Percentiles rank a stretch among this genome's conserved stretches.
Conservation (phyloP, 257 asterid species). For the Haberlea rhodopensis region DNA sequence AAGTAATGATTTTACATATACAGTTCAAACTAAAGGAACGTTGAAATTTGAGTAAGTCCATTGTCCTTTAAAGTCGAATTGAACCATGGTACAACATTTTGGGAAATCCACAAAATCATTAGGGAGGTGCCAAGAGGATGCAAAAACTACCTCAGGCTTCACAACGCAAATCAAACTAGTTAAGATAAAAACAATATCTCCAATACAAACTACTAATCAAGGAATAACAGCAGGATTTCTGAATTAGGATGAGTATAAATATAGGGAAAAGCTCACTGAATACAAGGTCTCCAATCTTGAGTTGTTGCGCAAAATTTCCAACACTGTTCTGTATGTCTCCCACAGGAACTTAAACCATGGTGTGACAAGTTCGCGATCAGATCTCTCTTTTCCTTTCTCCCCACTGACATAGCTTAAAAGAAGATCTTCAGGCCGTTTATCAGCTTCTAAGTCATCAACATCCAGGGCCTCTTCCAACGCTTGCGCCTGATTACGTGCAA, state of each 20-base stretch:
- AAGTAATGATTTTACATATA: not conserved
- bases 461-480: constrained; percentile 89
- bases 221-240: not conserved
- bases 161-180: not conserved
- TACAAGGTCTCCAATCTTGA: constrained; percentile 71
- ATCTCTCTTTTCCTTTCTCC: constrained; percentile 91
- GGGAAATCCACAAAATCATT: not conserved
- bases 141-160: not conserved
- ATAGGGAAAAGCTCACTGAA: constrained; percentile 43
- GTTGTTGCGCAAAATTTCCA: constrained; percentile 75
- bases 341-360: constrained; percentile 89
- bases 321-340: constrained; percentile 82
- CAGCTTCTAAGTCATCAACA: constrained; percentile 89
- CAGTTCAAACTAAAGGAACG: not conserved
- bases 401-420: constrained; percentile 97
- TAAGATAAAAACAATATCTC: not conserved
- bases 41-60: not conserved
- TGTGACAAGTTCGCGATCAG: constrained; percentile 87
- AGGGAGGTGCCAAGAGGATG: not conserved
- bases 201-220: not conserved
- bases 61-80: not conserved
- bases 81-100: not conserved
- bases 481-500: constrained; percentile 76
- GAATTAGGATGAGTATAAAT: constrained; percentile 2
- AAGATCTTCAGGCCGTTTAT: constrained; percentile 91